These are phyloP conservation scores for Phialophora macrospora DNA, from an alignment of 2,329 filamentous ascomycete species.

Conservation along the genomic window DNA sequence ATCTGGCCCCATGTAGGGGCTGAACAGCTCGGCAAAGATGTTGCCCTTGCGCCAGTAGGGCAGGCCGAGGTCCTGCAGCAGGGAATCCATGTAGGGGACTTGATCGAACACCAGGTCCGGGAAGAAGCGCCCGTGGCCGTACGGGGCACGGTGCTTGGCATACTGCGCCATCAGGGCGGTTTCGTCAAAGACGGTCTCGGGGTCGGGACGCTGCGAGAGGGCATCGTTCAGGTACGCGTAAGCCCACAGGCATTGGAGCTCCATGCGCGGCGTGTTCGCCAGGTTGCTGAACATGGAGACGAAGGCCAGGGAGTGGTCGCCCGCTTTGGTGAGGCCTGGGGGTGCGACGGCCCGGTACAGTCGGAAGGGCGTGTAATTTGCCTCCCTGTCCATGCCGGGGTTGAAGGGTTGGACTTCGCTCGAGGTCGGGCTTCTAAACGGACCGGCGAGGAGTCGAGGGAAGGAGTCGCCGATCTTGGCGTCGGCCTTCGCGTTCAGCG, in stretches of 20 bases:
- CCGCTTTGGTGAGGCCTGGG: conserved; percentile 43
- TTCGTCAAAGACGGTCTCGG: conserved; percentile 54
- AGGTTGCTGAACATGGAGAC: conserved; percentile 55
- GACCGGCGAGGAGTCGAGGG: conserved; percentile 47
- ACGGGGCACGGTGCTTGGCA: conserved; percentile 70
- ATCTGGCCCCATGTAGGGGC: conserved; percentile 49
- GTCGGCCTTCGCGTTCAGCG: conserved; percentile 53
- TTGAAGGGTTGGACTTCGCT: conserved; percentile 28
- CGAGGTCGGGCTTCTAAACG: conserved; percentile 46
- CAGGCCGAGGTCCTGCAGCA: conserved; percentile 70
- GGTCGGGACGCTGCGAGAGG: conserved; percentile 43
- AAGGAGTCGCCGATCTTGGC: conserved; percentile 50
- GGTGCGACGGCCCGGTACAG: conserved; percentile 56
- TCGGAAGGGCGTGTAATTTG: conserved; percentile 46
- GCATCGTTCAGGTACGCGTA: conserved; percentile 64
- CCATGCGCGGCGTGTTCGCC: conserved; percentile 48
- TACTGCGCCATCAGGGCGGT: conserved; percentile 70
- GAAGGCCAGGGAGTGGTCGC: conserved; percentile 55
- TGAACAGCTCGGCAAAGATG: conserved; percentile 44
- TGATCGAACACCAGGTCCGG: conserved; percentile 78
- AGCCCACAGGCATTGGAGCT: conserved; percentile 64
- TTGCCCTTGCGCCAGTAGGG: conserved; percentile 48
- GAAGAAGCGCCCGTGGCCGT: conserved; percentile 65
- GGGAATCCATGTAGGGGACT: conserved; percentile 72
- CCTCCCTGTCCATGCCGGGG: conserved; percentile 25